Conservation (phyloP, 2,329 filamentous ascomycete species). For the Verticillium nonalfalfae region DNA sequence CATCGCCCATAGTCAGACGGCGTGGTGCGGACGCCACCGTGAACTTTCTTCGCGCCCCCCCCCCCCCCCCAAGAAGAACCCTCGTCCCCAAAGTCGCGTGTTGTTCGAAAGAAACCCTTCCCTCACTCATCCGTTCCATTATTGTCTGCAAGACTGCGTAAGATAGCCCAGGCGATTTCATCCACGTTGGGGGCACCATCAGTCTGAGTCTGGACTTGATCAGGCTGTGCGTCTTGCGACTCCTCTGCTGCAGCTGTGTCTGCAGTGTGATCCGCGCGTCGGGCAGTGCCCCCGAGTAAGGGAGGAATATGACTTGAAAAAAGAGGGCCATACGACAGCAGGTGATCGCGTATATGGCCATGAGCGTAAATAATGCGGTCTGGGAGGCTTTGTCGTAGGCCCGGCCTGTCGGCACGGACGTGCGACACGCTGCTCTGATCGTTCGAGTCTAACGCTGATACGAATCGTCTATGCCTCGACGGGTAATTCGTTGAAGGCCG, state of each 20-base stretch:
- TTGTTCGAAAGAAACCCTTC: too few relatives aligned
- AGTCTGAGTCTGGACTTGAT: not conserved
- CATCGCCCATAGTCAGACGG: not conserved
- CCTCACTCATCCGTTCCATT: slow-evolving; percentile 5
- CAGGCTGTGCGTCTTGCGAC: not conserved
- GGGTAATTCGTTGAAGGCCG: slow-evolving; percentile 10
- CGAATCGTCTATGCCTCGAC: slow-evolving; percentile 10
- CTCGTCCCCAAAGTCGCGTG: not conserved
- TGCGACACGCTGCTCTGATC: slow-evolving; percentile 6
- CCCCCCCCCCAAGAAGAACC: too few relatives aligned
- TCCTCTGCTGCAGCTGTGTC: not conserved
- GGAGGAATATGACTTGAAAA: not conserved
- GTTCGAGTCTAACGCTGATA: slow-evolving; percentile 6
- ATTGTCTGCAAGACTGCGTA: not conserved
- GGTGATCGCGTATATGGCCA: not conserved
- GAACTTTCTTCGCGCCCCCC: not conserved
- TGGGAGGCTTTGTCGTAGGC: not conserved
- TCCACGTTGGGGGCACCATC: not conserved
- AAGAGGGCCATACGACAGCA: not conserved
- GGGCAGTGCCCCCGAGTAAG: not conserved
- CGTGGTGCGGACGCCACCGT: not conserved
- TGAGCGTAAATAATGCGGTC: not conserved
- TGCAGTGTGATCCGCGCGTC: not conserved
- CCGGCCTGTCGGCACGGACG: slow-evolving; percentile 5
- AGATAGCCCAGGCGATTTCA: not conserved